Evolutionary conservation across 2,329 filamentous ascomycete genomes (phyloP).

Genomic region (Parafenestella ontariensis): DNA sequence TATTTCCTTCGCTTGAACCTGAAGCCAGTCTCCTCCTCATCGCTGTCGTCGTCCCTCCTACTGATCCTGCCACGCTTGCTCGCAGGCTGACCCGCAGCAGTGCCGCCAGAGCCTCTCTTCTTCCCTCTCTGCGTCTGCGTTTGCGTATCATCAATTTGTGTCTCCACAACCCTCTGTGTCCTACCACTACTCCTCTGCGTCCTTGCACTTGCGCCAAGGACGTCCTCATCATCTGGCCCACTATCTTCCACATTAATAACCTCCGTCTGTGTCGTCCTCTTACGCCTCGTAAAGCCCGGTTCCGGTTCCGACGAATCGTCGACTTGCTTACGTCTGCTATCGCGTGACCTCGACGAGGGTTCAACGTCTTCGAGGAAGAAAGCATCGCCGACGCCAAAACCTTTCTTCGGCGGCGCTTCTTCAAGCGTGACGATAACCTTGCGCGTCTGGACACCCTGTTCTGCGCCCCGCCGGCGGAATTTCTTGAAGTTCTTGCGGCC

Average conservation of each 20-base stretch:
- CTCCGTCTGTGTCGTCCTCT: conserved; percentile 17
- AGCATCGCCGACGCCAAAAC: conserved; percentile 75
- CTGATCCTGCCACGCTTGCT: conserved; percentile 35
- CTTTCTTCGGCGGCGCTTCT: conserved; percentile 70
- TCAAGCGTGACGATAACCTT: conserved; percentile 74
- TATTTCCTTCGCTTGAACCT: conserved; percentile 54
- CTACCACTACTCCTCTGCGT: conserved; percentile 30
- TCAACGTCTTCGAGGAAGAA: conserved; percentile 70
- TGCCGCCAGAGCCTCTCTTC: conserved; percentile 37
- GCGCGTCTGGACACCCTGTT: conserved; percentile 52
- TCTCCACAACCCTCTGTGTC: conserved; percentile 37
- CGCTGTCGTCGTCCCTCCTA: conserved; percentile 57
- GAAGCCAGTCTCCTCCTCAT: conserved; percentile 64
- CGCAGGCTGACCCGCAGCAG: conserved; percentile 32
- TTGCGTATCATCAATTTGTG: conserved; percentile 40
- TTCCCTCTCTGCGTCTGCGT: conserved; percentile 31
- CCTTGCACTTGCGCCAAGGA: conserved; percentile 31
- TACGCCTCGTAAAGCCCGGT: conserved; percentile 36
- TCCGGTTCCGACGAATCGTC: conserved; percentile 37
- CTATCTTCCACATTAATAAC: conserved; percentile 44
- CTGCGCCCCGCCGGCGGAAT: conserved; percentile 65
- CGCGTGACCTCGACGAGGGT: conserved; percentile 24
- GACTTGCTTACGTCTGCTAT: conserved; percentile 9
- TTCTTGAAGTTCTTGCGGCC: conserved; percentile 95
- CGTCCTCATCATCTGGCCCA: conserved; percentile 36